These are phyloP conservation scores for Aspergillus terreus DNA, from an alignment of 2,329 filamentous ascomycete genomes.

Conservation along the genomic window DNA sequence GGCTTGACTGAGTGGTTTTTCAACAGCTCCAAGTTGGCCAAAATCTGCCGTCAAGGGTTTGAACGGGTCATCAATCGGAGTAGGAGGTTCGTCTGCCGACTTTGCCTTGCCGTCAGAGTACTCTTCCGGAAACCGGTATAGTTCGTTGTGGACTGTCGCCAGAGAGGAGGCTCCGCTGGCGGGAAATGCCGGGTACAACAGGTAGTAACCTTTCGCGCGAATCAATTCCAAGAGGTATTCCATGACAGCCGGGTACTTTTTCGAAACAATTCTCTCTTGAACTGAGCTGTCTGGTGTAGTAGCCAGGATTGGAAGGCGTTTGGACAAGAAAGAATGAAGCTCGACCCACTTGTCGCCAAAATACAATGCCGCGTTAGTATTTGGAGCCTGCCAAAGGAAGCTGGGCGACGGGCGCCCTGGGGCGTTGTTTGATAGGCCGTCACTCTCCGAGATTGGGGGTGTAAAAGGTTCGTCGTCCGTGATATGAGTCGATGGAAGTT, in stretches of 20 bases:
- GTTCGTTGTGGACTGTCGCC: slow-evolving; percentile 72
- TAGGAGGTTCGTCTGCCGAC: neutral
- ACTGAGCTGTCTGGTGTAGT: slow-evolving; percentile 13
- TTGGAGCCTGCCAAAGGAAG: slow-evolving; percentile 83
- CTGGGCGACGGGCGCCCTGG: slow-evolving; percentile 43
- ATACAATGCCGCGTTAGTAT: slow-evolving; percentile 75
- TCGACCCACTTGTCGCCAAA: slow-evolving; percentile 85
- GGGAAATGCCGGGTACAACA: slow-evolving; percentile 68
- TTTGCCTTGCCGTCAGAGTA: slow-evolving; percentile 26
- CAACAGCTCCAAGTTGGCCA: slow-evolving; percentile 9
- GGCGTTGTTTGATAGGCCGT: slow-evolving; percentile 8
- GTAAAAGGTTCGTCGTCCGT: slow-evolving; percentile 58
- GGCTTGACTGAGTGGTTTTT: slow-evolving; percentile 30
- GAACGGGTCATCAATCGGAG: slow-evolving; percentile 13
- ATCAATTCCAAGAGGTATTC: slow-evolving; percentile 75
- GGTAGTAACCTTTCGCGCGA: slow-evolving; percentile 70
- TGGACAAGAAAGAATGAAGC: slow-evolving; percentile 73
- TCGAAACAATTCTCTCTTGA: slow-evolving; percentile 58
- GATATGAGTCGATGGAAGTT: slow-evolving; percentile 58
- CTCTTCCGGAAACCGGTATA: slow-evolving; percentile 70
- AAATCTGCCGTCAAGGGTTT: slow-evolving; percentile 15
- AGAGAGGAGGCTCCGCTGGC: slow-evolving; percentile 50
- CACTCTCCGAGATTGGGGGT: slow-evolving; percentile 34
- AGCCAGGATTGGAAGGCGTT: slow-evolving; percentile 47
- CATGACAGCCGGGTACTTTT: slow-evolving; percentile 69